Conservation (phyloP, 345 rosid species). For the Excoecaria agallocha region DNA sequence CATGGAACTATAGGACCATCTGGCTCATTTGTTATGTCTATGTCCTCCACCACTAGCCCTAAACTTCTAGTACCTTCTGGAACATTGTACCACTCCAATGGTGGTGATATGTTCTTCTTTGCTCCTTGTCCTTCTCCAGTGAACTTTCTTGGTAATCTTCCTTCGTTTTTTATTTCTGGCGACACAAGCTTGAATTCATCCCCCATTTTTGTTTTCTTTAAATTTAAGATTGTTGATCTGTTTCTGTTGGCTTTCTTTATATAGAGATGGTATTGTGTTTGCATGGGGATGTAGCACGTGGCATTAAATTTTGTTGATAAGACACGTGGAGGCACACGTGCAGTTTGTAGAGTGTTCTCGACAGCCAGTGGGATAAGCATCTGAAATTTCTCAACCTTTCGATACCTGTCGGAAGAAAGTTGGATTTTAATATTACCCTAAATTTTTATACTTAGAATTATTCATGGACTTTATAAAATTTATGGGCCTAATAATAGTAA, state of each 20-base stretch:
- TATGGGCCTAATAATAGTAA: no score
- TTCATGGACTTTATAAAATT: no score
- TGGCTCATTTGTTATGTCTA: slow-evolving; percentile 66
- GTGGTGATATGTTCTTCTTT: slow-evolving; percentile 52
- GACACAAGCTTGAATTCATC: slow-evolving; percentile 62
- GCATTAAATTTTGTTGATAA: no score
- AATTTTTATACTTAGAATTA: no score
- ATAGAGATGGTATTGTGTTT: background rate
- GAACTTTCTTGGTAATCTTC: slow-evolving; percentile 65
- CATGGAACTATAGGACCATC: slow-evolving; percentile 60
- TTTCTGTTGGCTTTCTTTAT: no score
- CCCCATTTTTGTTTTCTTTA: slow-evolving; percentile 21
- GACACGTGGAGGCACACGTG: no score
- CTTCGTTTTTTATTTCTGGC: slow-evolving; percentile 48
- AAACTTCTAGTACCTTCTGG: slow-evolving; percentile 62
- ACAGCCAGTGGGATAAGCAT: no score
- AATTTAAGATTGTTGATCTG: no score
- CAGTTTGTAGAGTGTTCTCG: slow-evolving; percentile 18
- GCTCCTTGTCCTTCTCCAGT: slow-evolving; percentile 75
- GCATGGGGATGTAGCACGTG: no score
- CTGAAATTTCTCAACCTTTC: no score
- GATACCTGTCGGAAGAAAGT: no score
- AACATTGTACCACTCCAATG: slow-evolving; percentile 68
- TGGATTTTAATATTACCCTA: no score
- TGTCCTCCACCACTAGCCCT: slow-evolving; percentile 78